These are phyloP conservation scores for Alternaria ventricosa DNA, from an alignment of 2,329 filamentous ascomycete genomes.

Conservation along the genomic window DNA sequence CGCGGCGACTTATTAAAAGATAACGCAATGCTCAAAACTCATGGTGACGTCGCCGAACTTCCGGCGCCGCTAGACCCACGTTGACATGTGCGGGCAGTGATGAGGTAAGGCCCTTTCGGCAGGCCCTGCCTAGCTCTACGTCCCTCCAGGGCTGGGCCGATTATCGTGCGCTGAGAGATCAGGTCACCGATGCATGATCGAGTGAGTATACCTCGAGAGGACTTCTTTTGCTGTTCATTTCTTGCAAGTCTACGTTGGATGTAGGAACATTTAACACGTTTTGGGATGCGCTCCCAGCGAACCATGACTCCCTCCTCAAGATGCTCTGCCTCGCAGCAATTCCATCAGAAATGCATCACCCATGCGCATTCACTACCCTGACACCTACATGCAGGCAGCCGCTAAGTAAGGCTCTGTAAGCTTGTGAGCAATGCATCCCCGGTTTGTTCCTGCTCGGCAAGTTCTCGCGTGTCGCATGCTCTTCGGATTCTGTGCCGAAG, in stretches of 20 bases:
- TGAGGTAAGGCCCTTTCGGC: slow-evolving; percentile 37
- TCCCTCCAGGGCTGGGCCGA: slow-evolving; percentile 6
- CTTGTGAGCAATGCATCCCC: slow-evolving; percentile 19
- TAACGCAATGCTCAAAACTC: slow-evolving; percentile 30
- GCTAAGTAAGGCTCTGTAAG: slow-evolving; percentile 20
- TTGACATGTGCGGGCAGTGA: slow-evolving; percentile 12
- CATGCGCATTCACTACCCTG: background rate
- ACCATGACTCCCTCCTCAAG: background rate
- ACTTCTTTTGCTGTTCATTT: background rate
- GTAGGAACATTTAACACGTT: background rate
- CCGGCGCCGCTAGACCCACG: slow-evolving; percentile 29
- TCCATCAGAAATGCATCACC: background rate
- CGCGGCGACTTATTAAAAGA: slow-evolving; percentile 36
- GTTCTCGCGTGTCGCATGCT: slow-evolving; percentile 22
- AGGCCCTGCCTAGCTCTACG: slow-evolving; percentile 24
- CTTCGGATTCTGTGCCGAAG: slow-evolving; percentile 27
- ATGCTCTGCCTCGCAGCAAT: background rate
- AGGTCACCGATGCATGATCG: slow-evolving; percentile 28
- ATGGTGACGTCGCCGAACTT: slow-evolving; percentile 49
- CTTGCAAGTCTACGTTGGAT: background rate
- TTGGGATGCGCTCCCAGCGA: background rate
- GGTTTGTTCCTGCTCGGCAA: slow-evolving; percentile 20
- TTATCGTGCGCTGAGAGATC: slow-evolving; percentile 20
- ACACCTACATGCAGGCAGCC: slow-evolving; percentile 11
- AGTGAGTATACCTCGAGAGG: background rate